Conservation (phyloP, 441 rosid genomes). For the Syzygium syzygioides region DNA sequence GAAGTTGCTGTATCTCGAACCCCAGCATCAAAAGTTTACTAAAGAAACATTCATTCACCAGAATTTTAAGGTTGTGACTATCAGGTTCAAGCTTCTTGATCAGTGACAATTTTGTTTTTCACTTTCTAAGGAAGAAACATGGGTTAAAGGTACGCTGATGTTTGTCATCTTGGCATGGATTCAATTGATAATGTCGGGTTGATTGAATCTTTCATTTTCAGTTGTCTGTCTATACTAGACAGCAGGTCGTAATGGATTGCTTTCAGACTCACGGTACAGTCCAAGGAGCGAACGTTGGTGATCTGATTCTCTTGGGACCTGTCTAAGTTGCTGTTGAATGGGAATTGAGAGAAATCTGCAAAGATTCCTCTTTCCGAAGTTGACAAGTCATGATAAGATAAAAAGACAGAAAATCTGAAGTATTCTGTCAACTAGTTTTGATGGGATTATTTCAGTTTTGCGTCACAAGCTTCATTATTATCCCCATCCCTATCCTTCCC, state of each 20-base stretch:
- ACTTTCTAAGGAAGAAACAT: neutral
- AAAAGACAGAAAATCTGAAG: neutral
- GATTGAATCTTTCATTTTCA: neutral
- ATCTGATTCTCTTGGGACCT: neutral
- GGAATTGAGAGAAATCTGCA: neutral
- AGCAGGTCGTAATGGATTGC: neutral
- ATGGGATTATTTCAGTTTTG: too few relatives aligned
- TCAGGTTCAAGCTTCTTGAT: slow-evolving; percentile 1
- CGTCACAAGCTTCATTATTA: neutral
- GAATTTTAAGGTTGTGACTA: neutral
- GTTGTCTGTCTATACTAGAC: neutral
- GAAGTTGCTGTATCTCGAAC: neutral
- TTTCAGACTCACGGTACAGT: neutral
- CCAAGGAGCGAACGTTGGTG: neutral
- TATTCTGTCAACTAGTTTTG: neutral
- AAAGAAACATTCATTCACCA: neutral
- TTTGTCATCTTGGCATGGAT: neutral
- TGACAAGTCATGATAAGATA: neutral
- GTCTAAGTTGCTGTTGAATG: neutral
- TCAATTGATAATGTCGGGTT: neutral
- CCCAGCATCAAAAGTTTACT: neutral
- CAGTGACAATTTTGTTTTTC: neutral
- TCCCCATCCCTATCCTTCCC: neutral
- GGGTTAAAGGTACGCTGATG: neutral
- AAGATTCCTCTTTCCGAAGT: neutral